Evolutionary conservation across 345 rosid genomes (phyloP), one percentile per base, ranked within the genome.

Genomic region (Syzygium oleosum): DNA sequence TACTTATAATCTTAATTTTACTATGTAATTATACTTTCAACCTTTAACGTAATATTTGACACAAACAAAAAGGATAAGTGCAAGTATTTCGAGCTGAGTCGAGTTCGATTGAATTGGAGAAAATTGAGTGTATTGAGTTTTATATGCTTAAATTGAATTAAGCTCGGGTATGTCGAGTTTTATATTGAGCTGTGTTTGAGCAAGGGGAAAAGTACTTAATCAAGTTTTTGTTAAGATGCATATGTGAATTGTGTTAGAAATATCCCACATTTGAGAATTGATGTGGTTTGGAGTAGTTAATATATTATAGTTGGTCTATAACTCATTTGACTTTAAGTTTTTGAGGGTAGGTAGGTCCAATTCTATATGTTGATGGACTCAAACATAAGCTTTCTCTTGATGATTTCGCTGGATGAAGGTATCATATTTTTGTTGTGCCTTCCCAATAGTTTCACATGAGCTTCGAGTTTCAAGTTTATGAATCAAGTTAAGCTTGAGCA

Each of bases 101-200:
- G 21, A 16, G 55, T 52, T 52, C 7, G 1, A 52, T 52, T 13
- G 7, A 14, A 16, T 19, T 16, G 19, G 19, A 52, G 55, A 52
- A 52, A 16, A 52, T 52, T 16, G 15, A 52, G 6, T 52, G 19
- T 52, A 27, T 29, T 63, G 16, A 29, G 21, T 14, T 29, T 13
- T 29, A n/a, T 63, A 13, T 14, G 29, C 7, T 29, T 63, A 63
- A 3, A 63, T 63, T 3, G 2, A 16, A 14, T 63, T 0, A 10
- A 16, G 16, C 77, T 29, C 2, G 17, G 0, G 21, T 14, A 9
- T 29, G 19, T 63, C 2, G 2, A 63, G 38, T n/a, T 7, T 63
- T 29, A 27, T 0, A 14, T 63, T 14, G 73, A 29, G 73, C 0
- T 7, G 10, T 13, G 19, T 63, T 63, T 0, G 1, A 7, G 73